Conservation (phyloP, 768 basidiomycete species). For the Russula emetica region DNA sequence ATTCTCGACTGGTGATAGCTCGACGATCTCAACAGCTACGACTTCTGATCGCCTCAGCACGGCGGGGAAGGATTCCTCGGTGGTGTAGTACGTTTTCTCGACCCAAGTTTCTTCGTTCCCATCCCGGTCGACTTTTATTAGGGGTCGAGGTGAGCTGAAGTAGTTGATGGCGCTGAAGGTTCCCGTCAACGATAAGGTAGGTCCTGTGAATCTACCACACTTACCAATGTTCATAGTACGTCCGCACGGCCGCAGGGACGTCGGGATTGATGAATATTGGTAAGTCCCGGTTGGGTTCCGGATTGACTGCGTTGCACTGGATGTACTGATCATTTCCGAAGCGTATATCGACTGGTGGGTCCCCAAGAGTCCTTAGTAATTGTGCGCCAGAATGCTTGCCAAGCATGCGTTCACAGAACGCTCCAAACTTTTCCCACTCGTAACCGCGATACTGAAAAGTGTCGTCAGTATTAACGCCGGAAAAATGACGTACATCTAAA, state of each 20-base stretch:
- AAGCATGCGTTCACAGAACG: slow-evolving; percentile 88
- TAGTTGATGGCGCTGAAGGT: slow-evolving; percentile 65
- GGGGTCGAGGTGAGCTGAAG: slow-evolving; percentile 72
- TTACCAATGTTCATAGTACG: slow-evolving; percentile 85
- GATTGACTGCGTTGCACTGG: slow-evolving; percentile 79
- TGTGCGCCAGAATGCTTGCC: slow-evolving; percentile 86
- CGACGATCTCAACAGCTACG: slow-evolving; percentile 58
- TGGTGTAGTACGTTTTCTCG: slow-evolving; percentile 84
- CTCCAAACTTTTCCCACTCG: slow-evolving; percentile 90
- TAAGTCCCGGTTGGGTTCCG: slow-evolving; percentile 74
- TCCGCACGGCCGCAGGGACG: slow-evolving; percentile 71
- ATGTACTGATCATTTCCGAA: slow-evolving; percentile 80
- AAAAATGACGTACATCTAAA: background rate
- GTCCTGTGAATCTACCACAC: slow-evolving; percentile 7
- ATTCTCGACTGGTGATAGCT: slow-evolving; percentile 82
- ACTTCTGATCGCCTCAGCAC: slow-evolving; percentile 88
- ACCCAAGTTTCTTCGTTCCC: slow-evolving; percentile 75
- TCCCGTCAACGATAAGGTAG: background rate
- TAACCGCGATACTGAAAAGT: slow-evolving; percentile 76
- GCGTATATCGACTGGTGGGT: slow-evolving; percentile 77
- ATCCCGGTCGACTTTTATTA: slow-evolving; percentile 59
- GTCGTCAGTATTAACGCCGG: slow-evolving; percentile 3
- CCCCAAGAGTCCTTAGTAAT: slow-evolving; percentile 64
- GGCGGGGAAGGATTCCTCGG: slow-evolving; percentile 87
- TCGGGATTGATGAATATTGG: slow-evolving; percentile 83